Evolutionary conservation across 495 filamentous ascomycete species (phyloP).

Genomic region (Xylaria nigripes): DNA sequence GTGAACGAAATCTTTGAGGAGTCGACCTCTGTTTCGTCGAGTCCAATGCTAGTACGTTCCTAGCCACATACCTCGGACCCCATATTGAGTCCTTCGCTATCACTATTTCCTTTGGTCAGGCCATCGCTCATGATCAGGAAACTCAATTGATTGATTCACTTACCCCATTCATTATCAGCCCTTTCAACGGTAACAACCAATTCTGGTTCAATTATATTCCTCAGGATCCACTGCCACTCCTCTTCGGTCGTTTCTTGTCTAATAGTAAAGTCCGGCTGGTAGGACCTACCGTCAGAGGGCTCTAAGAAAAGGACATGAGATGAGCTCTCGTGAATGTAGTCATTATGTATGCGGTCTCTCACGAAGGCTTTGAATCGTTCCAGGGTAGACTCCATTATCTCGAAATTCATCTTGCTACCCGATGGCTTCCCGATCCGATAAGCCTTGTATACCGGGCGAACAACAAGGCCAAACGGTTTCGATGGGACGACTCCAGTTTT

Average conservation of each 20-base stretch:
- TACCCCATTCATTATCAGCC: slow-evolving; percentile 13
- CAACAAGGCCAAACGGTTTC: neutral
- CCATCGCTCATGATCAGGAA: neutral
- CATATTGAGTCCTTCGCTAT: neutral
- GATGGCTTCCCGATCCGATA: neutral
- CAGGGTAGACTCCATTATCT: neutral
- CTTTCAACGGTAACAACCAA: slow-evolving; percentile 11
- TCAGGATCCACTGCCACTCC: slow-evolving; percentile 19
- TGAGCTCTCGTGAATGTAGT: neutral
- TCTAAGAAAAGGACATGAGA: slow-evolving; percentile 7
- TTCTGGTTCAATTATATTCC: slow-evolving; percentile 17
- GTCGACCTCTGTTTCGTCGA: neutral
- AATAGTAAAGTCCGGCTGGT: slow-evolving; percentile 11
- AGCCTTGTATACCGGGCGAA: slow-evolving; percentile 1
- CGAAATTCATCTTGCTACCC: neutral
- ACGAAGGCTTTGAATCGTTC: neutral
- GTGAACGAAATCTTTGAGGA: too few relatives aligned
- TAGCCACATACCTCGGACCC: neutral
- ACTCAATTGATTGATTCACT: slow-evolving; percentile 7
- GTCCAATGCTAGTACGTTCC: neutral
- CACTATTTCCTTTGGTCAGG: slow-evolving; percentile 4
- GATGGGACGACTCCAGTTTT: neutral
- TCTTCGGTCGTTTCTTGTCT: slow-evolving; percentile 11
- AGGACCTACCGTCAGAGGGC: slow-evolving; percentile 3
- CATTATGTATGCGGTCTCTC: neutral